Percentiles rank a stretch among this genome's conserved stretches.
These are phyloP conservation scores for Exophiala spinifera DNA, from an alignment of 2,329 filamentous ascomycete genomes.

Conservation along the genomic window DNA sequence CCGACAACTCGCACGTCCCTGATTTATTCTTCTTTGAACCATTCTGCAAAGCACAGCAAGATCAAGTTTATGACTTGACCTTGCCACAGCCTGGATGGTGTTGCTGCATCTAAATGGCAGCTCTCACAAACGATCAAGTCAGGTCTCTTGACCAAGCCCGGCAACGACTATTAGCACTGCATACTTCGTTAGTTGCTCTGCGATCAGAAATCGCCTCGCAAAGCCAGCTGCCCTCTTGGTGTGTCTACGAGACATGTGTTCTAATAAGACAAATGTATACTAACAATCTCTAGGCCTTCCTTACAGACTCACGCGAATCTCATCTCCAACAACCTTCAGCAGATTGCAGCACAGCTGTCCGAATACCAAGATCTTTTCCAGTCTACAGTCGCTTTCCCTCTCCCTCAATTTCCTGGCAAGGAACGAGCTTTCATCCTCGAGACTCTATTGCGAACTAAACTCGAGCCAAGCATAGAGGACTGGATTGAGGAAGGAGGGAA, in stretches of 20 bases:
- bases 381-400: slow-evolving; percentile 70
- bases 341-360: slow-evolving; percentile 62
- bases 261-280: background rate
- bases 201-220: slow-evolving; percentile 59
- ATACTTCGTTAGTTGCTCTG: slow-evolving; percentile 65
- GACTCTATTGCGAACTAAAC: slow-evolving; percentile 75
- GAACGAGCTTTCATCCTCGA: slow-evolving; percentile 64
- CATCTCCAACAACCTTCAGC: slow-evolving; percentile 66
- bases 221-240: slow-evolving; percentile 68
- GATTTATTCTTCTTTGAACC: background rate
- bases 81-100: background rate
- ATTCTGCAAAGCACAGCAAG: background rate
- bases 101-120: slow-evolving; percentile 34
- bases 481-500: slow-evolving; percentile 64
- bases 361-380: slow-evolving; percentile 66
- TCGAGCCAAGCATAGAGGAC: slow-evolving; percentile 73
- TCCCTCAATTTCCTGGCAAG: slow-evolving; percentile 69
- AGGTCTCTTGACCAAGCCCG: slow-evolving; percentile 70
- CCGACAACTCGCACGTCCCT: background rate
- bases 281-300: slow-evolving; percentile 54
- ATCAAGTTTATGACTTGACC: background rate
- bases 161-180: slow-evolving; percentile 65
- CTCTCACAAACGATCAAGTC: slow-evolving; percentile 42
- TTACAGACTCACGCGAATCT: slow-evolving; percentile 70
- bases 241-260: slow-evolving; percentile 28